Base-by-base conservation (phyloP, 495 filamentous ascomycete species). In the Podospora tetraspora region DNA sequence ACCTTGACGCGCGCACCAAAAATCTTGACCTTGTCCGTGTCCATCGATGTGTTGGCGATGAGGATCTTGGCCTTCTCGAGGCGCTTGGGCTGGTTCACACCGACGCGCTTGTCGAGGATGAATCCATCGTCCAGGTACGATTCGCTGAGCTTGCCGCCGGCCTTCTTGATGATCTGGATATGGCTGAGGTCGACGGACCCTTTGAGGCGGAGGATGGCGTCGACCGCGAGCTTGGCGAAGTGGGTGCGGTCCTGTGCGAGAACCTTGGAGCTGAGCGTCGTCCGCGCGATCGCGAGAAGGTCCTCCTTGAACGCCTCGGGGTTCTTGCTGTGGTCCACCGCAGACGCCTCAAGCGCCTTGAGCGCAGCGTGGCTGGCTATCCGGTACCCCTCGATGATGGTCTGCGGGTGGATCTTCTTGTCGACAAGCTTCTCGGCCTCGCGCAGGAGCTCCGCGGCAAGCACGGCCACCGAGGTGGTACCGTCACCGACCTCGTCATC, bases 11-110 rank as follows among this genome's bases (percentile, higher is more conserved):
- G 88, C 22, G 95, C 95, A 67, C 95, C 95, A 76, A 98, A 99
- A 73, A 99, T 97, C 87, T 99, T 99, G 81, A 99, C 91, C 85
- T 99, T 99, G 81, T 99, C 95, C 27, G 95, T 98, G 79, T 99
- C 95, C 95, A 99, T 99, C 7, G 94, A 90, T 12, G 95, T 99
- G 80, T 99, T 99, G 66, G 95, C 95, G 27, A 98, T 91, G 21
- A 99, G 80, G 69, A 99, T 98, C 85, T 97, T 98, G 62, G 93
- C 95, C 76, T 98, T 98, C 80, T 98, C 95, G 72, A 99, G 83
- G 59, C 92, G 86, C 84, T 98, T 98, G 24, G 95, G 94, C 78
- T 99, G 95, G 84, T 99, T 99, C 69, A 98, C 93, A 69, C 95
- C 95, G 70, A 99, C 96, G 83, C 90, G 92, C 87, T 99, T 99